Base-by-base conservation (phyloP, 139 green algal genomes). In the Gonium pectorale region DNA sequence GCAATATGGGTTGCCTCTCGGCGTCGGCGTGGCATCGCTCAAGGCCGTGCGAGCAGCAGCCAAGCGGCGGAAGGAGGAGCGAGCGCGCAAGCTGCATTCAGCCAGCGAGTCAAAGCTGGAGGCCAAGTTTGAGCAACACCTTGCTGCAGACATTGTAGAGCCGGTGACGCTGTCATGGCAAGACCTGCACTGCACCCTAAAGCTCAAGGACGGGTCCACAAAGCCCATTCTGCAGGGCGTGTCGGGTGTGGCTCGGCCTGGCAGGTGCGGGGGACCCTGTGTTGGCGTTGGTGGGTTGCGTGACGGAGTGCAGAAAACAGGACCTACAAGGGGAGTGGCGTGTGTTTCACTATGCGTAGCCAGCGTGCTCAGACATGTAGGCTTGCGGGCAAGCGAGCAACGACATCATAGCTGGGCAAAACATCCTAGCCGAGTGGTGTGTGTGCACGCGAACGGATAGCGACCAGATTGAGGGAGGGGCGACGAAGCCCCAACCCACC, bases 141-240 rank as follows among this genome's bases (percentile, higher is more conserved):
- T 62, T 13, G 51, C 33, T 15, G 44, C 60, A 26, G 75, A 64
- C 3, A 31, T 72, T 44, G 64, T 88, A 0, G 71, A 85, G 31
- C 86, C 85, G 5, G 86, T 92, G 24, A 73, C 40, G 7, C 64
- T 92, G 24, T 63, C 86, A 41, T 92, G 85, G 85, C 37, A 15
- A 24, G 38, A 83, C 37, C 51, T 90, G 40, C 49, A n/a, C 1
- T 68, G 54, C 54, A 59, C 24, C 43, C 84, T 88, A 2, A 46
- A 40, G 29, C 6, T 31, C 3, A 81, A 81, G 35, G 56, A 85
- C 33, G 78, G 74, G 37, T 44, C 33, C 60, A 68, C 15, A 19
- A 87, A 89, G 66, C 62, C 80, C 6, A 89, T 93, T 38, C 71
- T 93, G 56, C 46, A 79, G 2, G 80, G 67, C 56, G 62, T 93